phyloP scores from a whole-genome alignment of 306 rosid genomes.

The Parietaria judaica region DNA sequence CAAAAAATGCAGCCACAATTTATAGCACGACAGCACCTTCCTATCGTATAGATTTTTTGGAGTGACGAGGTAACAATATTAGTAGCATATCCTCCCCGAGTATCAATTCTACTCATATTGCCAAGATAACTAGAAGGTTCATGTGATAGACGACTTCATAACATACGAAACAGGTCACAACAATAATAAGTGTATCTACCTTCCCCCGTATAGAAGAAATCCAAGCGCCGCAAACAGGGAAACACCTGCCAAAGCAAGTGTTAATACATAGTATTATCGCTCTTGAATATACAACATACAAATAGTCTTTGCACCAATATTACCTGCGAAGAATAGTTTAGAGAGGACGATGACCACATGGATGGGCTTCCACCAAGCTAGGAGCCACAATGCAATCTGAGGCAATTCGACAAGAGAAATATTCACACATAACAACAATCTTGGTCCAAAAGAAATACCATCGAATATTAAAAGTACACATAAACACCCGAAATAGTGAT shows the following conservation, averaged over 20 bases:
- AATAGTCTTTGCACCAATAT: constrained; percentile 6
- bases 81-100: too few relatives aligned
- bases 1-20: too few relatives aligned
- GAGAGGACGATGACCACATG: constrained; percentile 45
- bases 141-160: constrained; percentile 1
- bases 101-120: too few relatives aligned
- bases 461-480: neutral
- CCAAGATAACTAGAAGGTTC: too few relatives aligned
- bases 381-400: constrained; percentile 84
- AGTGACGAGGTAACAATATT: too few relatives aligned
- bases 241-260: constrained; percentile 51
- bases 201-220: constrained; percentile 96
- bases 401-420: constrained; percentile 8
- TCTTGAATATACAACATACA: too few relatives aligned
- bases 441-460: neutral
- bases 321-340: constrained; percentile 92
- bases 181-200: constrained; percentile 41
- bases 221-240: constrained; percentile 96
- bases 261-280: neutral
- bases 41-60: too few relatives aligned
- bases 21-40: too few relatives aligned
- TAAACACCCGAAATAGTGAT: neutral
- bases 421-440: neutral
- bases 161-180: constrained; percentile 12
- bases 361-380: constrained; percentile 87